These are phyloP conservation scores for Phtheirospermum japonicum DNA, from an alignment of 257 asterid genomes.

Conservation along the genomic window DNA sequence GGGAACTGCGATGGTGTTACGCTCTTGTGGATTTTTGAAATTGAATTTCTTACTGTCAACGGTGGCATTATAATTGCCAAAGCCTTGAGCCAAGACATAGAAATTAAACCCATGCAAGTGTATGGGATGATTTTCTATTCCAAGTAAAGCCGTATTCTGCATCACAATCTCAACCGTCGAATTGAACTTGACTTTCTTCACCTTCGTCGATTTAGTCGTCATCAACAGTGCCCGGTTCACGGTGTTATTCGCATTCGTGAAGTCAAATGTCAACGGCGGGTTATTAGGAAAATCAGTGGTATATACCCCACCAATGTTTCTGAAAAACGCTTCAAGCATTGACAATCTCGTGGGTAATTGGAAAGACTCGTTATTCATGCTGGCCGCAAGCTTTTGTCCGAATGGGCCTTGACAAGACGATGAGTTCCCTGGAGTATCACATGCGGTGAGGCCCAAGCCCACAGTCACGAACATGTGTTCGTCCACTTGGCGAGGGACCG, in stretches of 20 bases:
- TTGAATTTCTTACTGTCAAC: conserved; percentile 41
- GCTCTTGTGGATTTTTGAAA: conserved; percentile 46
- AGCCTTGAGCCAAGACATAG: conserved; percentile 56
- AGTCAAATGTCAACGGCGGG: conserved; percentile 51
- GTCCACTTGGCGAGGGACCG: conserved; percentile 45
- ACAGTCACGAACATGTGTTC: conserved; percentile 58
- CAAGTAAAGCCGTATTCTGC: conserved; percentile 57
- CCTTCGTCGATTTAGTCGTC: conserved; percentile 47
- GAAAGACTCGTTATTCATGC: conserved; percentile 77
- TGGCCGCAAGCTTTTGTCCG: conserved; percentile 48
- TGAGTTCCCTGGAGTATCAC: conserved; percentile 40
- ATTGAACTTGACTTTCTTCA: conserved; percentile 43
- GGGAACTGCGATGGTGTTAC: conserved; percentile 62
- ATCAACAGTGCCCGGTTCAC: conserved; percentile 28
- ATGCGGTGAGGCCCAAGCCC: conserved; percentile 50
- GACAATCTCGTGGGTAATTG: conserved; percentile 47
- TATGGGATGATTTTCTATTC: conserved; percentile 56
- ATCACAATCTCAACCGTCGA: conserved; percentile 47
- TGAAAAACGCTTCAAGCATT: conserved; percentile 54
- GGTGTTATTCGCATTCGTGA: conserved; percentile 33
- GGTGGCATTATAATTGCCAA: conserved; percentile 46
- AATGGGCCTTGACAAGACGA: conserved; percentile 50
- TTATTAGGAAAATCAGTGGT: conserved; percentile 49
- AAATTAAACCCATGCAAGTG: conserved; percentile 66
- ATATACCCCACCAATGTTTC: conserved; percentile 44